Evolutionary conservation across 1,284 basidiomycete genomes (phyloP).

Genomic region (Sanghuangporus sanghuang): DNA sequence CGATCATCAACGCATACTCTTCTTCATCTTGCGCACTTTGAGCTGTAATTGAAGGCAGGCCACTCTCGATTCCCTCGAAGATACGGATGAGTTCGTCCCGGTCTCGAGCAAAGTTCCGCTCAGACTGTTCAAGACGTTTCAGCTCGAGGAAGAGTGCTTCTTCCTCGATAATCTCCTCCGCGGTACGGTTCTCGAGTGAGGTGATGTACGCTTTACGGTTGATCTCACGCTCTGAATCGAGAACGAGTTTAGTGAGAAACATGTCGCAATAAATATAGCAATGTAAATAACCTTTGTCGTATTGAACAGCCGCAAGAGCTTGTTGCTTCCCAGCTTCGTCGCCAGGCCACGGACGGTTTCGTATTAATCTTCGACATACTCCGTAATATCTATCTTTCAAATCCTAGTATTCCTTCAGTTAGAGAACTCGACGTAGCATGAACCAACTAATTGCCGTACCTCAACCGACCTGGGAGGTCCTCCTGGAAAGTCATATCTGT

Average conservation of each 20-base stretch:
- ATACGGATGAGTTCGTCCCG: slow-evolving; percentile 87
- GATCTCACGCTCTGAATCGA: slow-evolving; percentile 69
- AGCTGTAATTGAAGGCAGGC: slow-evolving; percentile 60
- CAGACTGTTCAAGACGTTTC: slow-evolving; percentile 90
- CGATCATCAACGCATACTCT: slow-evolving; percentile 29
- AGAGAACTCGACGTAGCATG: not conserved
- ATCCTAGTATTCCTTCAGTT: slow-evolving; percentile 48
- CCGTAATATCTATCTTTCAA: slow-evolving; percentile 94
- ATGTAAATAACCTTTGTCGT: slow-evolving; percentile 68
- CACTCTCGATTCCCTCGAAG: slow-evolving; percentile 81
- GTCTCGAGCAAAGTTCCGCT: slow-evolving; percentile 83
- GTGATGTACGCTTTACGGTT: slow-evolving; percentile 87
- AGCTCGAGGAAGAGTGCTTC: slow-evolving; percentile 94
- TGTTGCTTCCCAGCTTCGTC: slow-evolving; percentile 70
- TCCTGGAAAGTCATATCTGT: slow-evolving; percentile 77
- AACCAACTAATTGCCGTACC: slow-evolving; percentile 34
- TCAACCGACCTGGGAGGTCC: slow-evolving; percentile 61
- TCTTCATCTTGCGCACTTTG: slow-evolving; percentile 49
- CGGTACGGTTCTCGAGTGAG: slow-evolving; percentile 81
- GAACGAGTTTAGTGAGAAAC: not conserved
- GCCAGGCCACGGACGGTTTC: slow-evolving; percentile 77
- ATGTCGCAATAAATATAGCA: not conserved
- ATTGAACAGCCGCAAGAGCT: slow-evolving; percentile 68
- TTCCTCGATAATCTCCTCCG: slow-evolving; percentile 91
- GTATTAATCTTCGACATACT: slow-evolving; percentile 84